Evolutionary conservation across 805 yeast species (phyloP), one percentile per base, ranked within the genome.

Genomic region (Torulaspora gathmanii): DNA sequence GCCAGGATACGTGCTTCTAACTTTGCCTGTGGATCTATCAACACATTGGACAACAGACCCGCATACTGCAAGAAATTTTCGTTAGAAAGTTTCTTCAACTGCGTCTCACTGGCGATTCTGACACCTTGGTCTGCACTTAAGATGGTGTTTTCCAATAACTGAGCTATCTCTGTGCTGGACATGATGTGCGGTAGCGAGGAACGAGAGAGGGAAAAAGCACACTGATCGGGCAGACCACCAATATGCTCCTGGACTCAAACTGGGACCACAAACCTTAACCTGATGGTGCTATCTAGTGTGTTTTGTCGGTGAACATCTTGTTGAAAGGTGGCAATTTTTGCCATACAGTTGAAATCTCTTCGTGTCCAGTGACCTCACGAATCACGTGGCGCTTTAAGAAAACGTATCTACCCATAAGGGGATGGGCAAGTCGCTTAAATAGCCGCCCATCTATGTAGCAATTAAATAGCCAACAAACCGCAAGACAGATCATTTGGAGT

Each of bases 1-100:
- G 99, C 96, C 63, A 93, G 77, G 75, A 89, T 86, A 60, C 98
- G 77, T 38, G 89, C 93, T 68, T 91, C 96, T 5, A 82, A 69
- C 56, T 77, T 78, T 45, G 77, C 78, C 6, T 70, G 61, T 35
- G 78, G 83, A 60, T 82, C 80, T 19, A 82, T 83, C 50, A 93
- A 72, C 19, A 84, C 85, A 51, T 79, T 78, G 30, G 86, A 79
- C 64, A 90, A 76, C 56, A 80, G 70, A 33, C 78, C 78, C 57
- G 89, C 69, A 64, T 82, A 91, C 56, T 80, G 82, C 35, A 79
- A 81, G 71, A 86, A 91, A 67, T 86, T 83, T 50, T 80, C 84
- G 54, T 76, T 73, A 12, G 95, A 85, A 19, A 87, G 78, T 40
- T 76, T 75, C 54, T 74, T 73, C 57, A 91, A 77, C 66, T 86